These are phyloP conservation scores for Solanum gandarillasii DNA, from an alignment of 257 asterid genomes.

Conservation along the genomic window DNA sequence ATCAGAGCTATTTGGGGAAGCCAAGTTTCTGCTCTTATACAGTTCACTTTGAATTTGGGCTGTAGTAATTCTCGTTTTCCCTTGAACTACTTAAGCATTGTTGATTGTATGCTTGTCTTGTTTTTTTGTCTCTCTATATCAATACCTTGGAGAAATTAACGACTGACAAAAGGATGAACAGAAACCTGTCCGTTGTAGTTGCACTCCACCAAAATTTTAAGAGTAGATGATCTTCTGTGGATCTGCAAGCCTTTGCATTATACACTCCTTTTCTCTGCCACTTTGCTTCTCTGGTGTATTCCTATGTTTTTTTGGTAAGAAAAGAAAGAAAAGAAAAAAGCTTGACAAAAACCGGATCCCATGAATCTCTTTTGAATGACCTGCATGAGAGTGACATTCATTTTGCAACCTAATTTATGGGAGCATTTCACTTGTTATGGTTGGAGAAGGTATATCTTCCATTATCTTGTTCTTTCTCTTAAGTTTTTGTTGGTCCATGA, in stretches of 20 bases:
- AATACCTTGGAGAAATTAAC: background rate
- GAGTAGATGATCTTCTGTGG: background rate
- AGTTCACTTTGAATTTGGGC: background rate
- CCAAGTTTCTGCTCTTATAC: background rate
- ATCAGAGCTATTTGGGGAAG: background rate
- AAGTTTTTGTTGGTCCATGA: background rate
- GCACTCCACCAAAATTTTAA: background rate
- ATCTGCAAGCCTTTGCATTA: background rate
- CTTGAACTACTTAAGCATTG: background rate
- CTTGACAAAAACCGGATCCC: background rate
- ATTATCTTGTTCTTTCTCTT: background rate
- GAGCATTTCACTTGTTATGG: background rate
- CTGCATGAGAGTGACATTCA: background rate
- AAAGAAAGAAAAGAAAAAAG: background rate
- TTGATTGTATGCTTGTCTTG: background rate
- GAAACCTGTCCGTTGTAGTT: background rate
- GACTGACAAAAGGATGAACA: background rate
- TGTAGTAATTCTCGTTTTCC: background rate
- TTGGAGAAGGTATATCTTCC: background rate
- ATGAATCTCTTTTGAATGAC: background rate
- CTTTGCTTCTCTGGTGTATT: background rate
- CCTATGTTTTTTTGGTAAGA: background rate
- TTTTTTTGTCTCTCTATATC: background rate
- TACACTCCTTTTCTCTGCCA: background rate
- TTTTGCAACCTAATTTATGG: background rate